Percentiles rank a stretch among this genome's conserved stretches.
These are phyloP conservation scores for Coniochaeta pulveracea DNA, from an alignment of 2,329 filamentous ascomycete genomes.

Conservation along the genomic window DNA sequence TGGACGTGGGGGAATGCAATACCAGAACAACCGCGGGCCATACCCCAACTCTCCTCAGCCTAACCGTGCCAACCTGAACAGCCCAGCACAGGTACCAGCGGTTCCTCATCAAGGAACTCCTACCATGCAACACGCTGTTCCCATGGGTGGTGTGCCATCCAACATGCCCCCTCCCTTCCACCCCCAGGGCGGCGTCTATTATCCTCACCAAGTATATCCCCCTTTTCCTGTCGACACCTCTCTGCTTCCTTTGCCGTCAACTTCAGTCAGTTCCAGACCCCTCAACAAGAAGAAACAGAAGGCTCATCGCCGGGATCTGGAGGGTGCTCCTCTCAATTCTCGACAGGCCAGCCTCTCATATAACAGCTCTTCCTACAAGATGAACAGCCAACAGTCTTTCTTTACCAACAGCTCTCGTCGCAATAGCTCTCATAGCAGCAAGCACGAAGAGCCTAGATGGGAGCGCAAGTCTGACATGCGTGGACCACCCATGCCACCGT, in stretches of 20 bases:
- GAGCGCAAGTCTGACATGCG: conserved; percentile 13
- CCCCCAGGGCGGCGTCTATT: conserved; percentile 34
- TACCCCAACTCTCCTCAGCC: conserved; percentile 54
- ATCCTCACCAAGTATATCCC: conserved; percentile 50
- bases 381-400: no score
- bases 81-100: conserved; percentile 54
- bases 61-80: conserved; percentile 44
- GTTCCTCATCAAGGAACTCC: conserved; percentile 51
- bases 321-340: conserved; percentile 29
- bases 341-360: conserved; percentile 25
- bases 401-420: conserved; percentile 9
- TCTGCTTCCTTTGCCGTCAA: conserved; percentile 13
- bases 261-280: conserved; percentile 11
- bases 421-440: conserved; percentile 12
- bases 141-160: conserved; percentile 53
- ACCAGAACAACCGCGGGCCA: conserved; percentile 28
- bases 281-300: conserved; percentile 34
- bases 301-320: conserved; percentile 31
- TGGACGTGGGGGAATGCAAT: conserved; percentile 36
- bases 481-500: conserved; percentile 12
- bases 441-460: conserved; percentile 26
- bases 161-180: conserved; percentile 46
- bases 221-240: conserved; percentile 30
- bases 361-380: conserved; percentile 18
- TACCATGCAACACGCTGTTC: conserved; percentile 55